Base-by-base conservation (phyloP, 768 basidiomycete species). In the Mycena albidolilacea region DNA sequence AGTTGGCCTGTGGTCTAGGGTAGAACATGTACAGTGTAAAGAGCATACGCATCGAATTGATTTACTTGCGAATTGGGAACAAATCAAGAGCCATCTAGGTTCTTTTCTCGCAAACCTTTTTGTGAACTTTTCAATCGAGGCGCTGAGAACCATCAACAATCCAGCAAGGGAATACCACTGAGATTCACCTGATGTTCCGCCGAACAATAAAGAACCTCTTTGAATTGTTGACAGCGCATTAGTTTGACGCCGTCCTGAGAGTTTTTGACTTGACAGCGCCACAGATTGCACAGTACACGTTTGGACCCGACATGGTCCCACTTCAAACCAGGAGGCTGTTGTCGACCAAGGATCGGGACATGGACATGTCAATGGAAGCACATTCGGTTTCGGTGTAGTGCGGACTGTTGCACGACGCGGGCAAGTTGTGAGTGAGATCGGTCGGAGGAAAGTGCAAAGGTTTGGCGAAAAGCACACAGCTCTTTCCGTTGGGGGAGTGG, bases 181-280 rank as follows among this genome's bases (percentile, higher is more conserved):
- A 55, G 19, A 55, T n/a, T 58, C 35, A 70, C 69, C 69, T 70
- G 69, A 64, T 70, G 63, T 7, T 15, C 37, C 3, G 12, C 43
- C 10, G 71, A 72, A 37, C 75, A 77, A 46, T 78, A 78, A 9
- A 74, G 50, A 17, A 66, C 69, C 62, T 76, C 75, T 52, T 72
- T 72, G 39, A 73, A 78, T 64, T 55, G 50, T 38, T 73, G 75
- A 46, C 75, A 78, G 15, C 75, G 71, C 54, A 62, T 62, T 35
- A 76, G 55, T 17, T 61, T 62, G 30, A 11, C 57, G 54, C 62
- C 48, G 6, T 67, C 44, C 23, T 50, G 57, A 4, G 61, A 55
- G 72, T 77, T 44, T 39, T 52, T 11, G 1, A 64, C 61, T 7
- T 70, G 38, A 35, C 75, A 78, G 12, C 21, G 59, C 77, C 71